Percentiles rank a stretch among this genome's conserved stretches.
Conservation (phyloP, 352 stramenopile species). For the Ophiocytium majus region DNA sequence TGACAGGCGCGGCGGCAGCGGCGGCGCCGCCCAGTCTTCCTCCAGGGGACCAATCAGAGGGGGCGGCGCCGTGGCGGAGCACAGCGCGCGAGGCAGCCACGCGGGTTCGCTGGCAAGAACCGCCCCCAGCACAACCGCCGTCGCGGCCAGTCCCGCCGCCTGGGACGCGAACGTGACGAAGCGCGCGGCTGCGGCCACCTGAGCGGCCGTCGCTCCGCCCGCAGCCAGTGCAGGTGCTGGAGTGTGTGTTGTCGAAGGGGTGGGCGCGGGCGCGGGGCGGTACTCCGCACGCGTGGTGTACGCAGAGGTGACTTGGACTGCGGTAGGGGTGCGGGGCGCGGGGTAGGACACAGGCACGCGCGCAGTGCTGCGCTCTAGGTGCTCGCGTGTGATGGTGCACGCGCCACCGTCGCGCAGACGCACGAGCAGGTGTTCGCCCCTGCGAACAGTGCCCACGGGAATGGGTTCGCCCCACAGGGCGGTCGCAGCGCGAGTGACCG, state of each 20-base stretch:
- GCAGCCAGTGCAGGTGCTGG: not conserved
- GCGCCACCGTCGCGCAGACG: not conserved
- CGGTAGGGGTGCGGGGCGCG: not conserved
- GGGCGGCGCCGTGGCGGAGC: not conserved
- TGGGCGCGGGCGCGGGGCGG: not conserved
- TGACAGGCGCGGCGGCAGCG: not conserved
- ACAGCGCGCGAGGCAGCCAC: not conserved
- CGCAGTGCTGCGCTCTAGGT: not conserved
- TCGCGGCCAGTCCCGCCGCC: not conserved
- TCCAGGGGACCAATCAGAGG: not conserved
- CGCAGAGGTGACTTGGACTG: not conserved
- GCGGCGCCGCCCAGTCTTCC: not conserved
- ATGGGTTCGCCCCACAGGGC: slow-evolving; percentile 10
- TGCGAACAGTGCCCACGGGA: not conserved
- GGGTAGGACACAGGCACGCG: not conserved
- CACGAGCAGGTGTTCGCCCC: too few species aligned
- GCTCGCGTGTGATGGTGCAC: not conserved
- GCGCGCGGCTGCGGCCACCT: not conserved
- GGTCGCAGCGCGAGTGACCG: not conserved
- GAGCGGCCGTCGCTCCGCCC: not conserved
- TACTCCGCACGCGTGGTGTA: not conserved
- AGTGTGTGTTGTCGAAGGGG: too few species aligned
- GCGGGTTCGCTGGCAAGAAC: not conserved
- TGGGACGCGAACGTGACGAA: not conserved
- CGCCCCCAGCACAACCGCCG: not conserved